phyloP scores from a whole-genome alignment of 2,329 filamentous ascomycete genomes.

The Basipetospora chlamydospora region DNA sequence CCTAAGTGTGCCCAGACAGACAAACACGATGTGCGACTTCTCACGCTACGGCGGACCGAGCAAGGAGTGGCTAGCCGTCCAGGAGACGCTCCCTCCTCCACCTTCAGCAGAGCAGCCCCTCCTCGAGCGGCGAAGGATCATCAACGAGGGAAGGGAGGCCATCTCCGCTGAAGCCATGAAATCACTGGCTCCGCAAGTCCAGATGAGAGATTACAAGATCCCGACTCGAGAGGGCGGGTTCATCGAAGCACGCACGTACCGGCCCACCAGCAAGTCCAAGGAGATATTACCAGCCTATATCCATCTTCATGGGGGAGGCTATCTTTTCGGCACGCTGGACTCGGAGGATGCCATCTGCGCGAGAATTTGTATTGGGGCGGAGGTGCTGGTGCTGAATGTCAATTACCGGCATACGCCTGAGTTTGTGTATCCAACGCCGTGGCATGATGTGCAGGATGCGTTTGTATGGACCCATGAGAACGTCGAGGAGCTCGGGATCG shows the following conservation, averaged over 20 bases:
- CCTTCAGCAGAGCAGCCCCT: constrained; percentile 10
- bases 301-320: constrained; percentile 41
- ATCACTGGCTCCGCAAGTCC: constrained; percentile 13
- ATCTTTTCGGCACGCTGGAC: constrained; percentile 35
- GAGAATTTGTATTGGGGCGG: constrained; percentile 25
- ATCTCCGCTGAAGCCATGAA: constrained; percentile 16
- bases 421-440: constrained; percentile 33
- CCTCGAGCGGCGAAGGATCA: constrained; percentile 12
- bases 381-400: constrained; percentile 34
- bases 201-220: constrained; percentile 20
- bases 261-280: too few relatives aligned
- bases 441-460: constrained; percentile 37
- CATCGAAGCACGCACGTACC: constrained; percentile 32
- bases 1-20: too few relatives aligned
- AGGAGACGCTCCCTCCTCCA: constrained; percentile 13
- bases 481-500: constrained; percentile 21
- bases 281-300: constrained; percentile 34
- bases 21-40: constrained; percentile 11
- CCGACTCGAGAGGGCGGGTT: constrained; percentile 27
- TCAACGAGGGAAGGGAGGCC: constrained; percentile 20
- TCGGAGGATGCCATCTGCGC: constrained; percentile 39
- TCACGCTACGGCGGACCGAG: constrained; percentile 24
- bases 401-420: constrained; percentile 47
- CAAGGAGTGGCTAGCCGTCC: constrained; percentile 27
- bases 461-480: constrained; percentile 38